These are phyloP conservation scores for Clavispora fructus DNA, from an alignment of 805 yeast genomes.

Conservation along the genomic window DNA sequence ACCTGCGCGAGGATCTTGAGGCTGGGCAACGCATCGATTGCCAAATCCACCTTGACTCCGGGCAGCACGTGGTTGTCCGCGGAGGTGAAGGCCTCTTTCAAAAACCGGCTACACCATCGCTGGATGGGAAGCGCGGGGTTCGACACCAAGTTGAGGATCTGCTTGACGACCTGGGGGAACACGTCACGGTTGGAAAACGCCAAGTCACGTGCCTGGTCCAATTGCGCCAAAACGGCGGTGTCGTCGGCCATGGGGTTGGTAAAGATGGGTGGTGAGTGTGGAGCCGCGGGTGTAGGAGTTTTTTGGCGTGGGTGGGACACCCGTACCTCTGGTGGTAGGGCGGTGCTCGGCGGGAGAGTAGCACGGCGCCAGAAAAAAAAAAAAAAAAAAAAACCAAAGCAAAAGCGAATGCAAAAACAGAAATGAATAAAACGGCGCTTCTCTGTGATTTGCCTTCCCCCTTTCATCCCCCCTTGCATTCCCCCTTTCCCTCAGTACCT, in stretches of 20 bases:
- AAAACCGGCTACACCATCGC: conserved; percentile 37
- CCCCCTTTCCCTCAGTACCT: too few relatives aligned
- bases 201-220: conserved; percentile 34
- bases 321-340: background rate
- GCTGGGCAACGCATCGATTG: conserved; percentile 35
- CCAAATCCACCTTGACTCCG: conserved; percentile 32
- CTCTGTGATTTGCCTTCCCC: too few relatives aligned
- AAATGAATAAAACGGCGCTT: too few relatives aligned
- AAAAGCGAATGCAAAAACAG: too few relatives aligned
- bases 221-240: conserved; percentile 20
- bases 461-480: too few relatives aligned
- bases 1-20: conserved; percentile 23
- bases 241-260: conserved; percentile 10
- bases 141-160: conserved; percentile 32
- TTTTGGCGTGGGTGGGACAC: background rate
- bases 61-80: conserved; percentile 20
- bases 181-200: conserved; percentile 26
- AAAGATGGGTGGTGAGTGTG: background rate
- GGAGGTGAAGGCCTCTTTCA: conserved; percentile 32
- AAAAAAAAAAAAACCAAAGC: too few relatives aligned
- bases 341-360: too few relatives aligned
- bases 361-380: too few relatives aligned
- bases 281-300: background rate
- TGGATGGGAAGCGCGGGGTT: conserved; percentile 32
- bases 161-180: conserved; percentile 41